These are phyloP conservation scores for Pythium phragmiticola DNA, from an alignment of 352 stramenopile species.

Conservation along the genomic window DNA sequence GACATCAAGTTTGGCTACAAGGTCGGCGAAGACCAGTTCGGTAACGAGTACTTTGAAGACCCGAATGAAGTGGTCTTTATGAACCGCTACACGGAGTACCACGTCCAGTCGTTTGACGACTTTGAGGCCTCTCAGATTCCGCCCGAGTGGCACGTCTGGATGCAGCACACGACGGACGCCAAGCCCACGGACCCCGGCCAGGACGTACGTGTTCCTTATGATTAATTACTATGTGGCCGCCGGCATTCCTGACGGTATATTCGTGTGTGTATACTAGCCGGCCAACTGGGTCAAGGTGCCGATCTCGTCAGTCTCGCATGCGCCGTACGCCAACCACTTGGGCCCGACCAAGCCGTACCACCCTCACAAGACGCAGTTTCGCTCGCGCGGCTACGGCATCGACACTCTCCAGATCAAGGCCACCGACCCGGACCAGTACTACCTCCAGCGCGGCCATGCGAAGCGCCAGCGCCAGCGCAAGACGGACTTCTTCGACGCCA, in stretches of 20 bases:
- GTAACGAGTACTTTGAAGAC: conserved; percentile 88
- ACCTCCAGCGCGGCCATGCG: conserved; percentile 75
- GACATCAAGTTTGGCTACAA: conserved; percentile 88
- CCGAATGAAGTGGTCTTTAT: conserved; percentile 68
- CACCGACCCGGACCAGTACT: conserved; percentile 78
- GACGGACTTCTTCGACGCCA: conserved; percentile 60
- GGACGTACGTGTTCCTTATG: conserved; percentile 38
- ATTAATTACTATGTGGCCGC: background rate
- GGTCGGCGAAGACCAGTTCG: conserved; percentile 80
- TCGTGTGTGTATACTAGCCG: conserved; percentile 30
- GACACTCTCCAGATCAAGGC: conserved; percentile 60
- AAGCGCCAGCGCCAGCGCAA: conserved; percentile 67
- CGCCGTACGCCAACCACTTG: conserved; percentile 70
- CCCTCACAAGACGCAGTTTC: conserved; percentile 76
- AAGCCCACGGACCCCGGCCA: conserved; percentile 55
- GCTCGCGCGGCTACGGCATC: conserved; percentile 77
- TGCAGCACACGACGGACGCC: conserved; percentile 80
- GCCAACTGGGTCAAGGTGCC: conserved; percentile 68
- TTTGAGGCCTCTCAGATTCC: conserved; percentile 77
- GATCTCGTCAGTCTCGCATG: conserved; percentile 54
- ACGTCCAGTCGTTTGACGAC: conserved; percentile 76
- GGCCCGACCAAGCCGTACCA: conserved; percentile 64
- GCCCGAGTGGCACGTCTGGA: conserved; percentile 84
- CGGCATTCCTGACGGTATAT: background rate
- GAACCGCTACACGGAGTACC: conserved; percentile 85